Evolutionary conservation across 2,329 filamentous ascomycete species (phyloP).

Genomic region (Calonectria pseudoturangicola): DNA sequence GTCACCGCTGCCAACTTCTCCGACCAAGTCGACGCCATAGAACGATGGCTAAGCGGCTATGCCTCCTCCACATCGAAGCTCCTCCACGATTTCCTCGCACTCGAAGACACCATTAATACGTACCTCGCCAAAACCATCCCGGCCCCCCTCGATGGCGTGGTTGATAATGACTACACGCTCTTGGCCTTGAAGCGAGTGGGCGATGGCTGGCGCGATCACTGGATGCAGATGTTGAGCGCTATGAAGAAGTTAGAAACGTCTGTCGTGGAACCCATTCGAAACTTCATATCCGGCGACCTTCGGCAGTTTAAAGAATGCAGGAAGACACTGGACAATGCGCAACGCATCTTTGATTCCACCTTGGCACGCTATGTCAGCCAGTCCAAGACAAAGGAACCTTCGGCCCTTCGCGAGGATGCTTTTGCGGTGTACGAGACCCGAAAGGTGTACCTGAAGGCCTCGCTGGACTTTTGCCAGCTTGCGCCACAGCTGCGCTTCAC

Average conservation of each 20-base stretch:
- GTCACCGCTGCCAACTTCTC: constrained; percentile 89
- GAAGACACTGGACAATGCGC: constrained; percentile 83
- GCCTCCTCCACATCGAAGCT: constrained; percentile 72
- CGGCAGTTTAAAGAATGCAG: constrained; percentile 90
- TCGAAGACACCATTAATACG: constrained; percentile 86
- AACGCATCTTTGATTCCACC: constrained; percentile 88
- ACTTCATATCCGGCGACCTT: constrained; percentile 86
- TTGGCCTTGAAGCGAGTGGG: constrained; percentile 89
- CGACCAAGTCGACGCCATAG: constrained; percentile 93
- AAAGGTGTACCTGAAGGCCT: constrained; percentile 91
- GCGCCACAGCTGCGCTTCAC: constrained; percentile 89
- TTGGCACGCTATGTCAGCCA: constrained; percentile 89
- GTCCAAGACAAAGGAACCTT: constrained; percentile 95
- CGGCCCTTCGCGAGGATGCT: constrained; percentile 92
- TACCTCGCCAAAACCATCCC: constrained; percentile 87
- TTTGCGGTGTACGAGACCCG: constrained; percentile 96
- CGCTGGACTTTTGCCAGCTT: constrained; percentile 93
- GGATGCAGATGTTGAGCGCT: constrained; percentile 83
- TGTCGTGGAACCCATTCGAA: constrained; percentile 87
- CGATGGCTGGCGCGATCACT: constrained; percentile 91
- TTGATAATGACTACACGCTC: constrained; percentile 97
- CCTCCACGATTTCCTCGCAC: constrained; percentile 77
- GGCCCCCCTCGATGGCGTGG: constrained; percentile 85
- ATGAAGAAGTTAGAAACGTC: constrained; percentile 86
- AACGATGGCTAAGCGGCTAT: constrained; percentile 89